Percentiles rank a stretch among this genome's conserved stretches.
phyloP scores from a whole-genome alignment of 139 green algal genomes.

The Tetratostichococcus sp. region DNA sequence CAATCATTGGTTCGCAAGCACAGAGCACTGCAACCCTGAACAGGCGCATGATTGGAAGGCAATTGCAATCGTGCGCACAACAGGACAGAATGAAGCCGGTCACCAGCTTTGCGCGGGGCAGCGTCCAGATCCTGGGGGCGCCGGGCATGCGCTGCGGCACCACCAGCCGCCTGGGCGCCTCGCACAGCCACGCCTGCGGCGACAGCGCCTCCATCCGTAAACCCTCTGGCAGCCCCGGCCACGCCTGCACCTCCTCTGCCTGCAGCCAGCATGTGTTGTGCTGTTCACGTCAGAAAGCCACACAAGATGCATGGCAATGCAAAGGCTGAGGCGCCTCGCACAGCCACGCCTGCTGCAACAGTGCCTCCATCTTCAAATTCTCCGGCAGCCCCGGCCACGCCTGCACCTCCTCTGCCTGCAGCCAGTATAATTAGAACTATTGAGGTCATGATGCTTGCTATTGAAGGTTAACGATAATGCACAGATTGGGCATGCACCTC shows the following conservation, averaged over 20 bases:
- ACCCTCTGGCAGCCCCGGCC: constrained; percentile 22
- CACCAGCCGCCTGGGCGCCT: constrained; percentile 27
- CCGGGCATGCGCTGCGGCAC: constrained; percentile 20
- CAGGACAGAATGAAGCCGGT: not conserved
- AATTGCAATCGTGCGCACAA: too few relatives aligned
- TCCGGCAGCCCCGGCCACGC: constrained; percentile 27
- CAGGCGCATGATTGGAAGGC: too few relatives aligned
- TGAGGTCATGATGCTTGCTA: not conserved
- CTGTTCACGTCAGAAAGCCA: not conserved
- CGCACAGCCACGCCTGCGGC: constrained; percentile 43
- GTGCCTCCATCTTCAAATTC: constrained; percentile 30
- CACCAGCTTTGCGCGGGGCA: not conserved
- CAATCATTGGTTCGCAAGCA: too few relatives aligned
- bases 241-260: constrained; percentile 26
- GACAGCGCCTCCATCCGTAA: constrained; percentile 32
- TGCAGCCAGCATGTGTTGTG: not conserved
- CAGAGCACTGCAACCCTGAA: too few relatives aligned
- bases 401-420: constrained; percentile 29
- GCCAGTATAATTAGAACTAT: not conserved
- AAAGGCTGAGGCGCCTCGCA: constrained; percentile 5
- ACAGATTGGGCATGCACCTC: not conserved
- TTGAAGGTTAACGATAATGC: not conserved
- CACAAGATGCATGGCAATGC: not conserved
- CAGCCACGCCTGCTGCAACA: constrained; percentile 37
- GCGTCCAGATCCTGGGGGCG: constrained; percentile 10